Evolutionary conservation across 805 yeast genomes (phyloP), one percentile per base, ranked within the genome.

Genomic region (Sugiyamaella valdiviana): DNA sequence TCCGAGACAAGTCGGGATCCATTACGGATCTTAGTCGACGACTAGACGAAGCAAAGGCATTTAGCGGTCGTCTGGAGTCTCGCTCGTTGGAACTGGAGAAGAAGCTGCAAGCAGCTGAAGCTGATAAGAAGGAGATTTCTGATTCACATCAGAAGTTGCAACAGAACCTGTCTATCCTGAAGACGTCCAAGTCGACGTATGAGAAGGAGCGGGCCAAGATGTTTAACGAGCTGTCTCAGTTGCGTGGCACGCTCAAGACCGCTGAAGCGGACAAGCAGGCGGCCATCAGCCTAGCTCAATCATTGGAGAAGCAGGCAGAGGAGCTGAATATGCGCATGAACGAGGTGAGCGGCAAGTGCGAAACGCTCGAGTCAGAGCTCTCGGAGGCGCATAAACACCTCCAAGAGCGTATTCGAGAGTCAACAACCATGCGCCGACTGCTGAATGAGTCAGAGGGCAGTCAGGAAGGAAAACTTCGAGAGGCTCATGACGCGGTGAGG

Each of bases 391-490:
- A 87, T 48, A 75, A 78, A 26, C 71, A 82, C 64, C 65, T 90
- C 2, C 93, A 83, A 59, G 96, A 89, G 59, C 77, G 95, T 51
- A 79, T 85, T 0, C 72, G 90, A 44, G 98, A 91, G 65, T 74
- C 87, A 0, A 71, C 81, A 1, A 80, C 87, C 0, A 77, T 89
- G 65, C 74, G 95, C 56, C 71, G 85, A 50, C 63, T 87, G 36
- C 60, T 90, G 23, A 64, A 78, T 41, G 95, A 87, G 40, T 74
- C 78, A 5, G 91, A 89, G 57, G 80, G 79, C 40, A 74, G 71
- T 36, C 74, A 77, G 38, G 75, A 73, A 29, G 54, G 60, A 2
- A 77, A 76, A 48, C 63, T 76, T n/a, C 68, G 69, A n/a, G 88
- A 84, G 32, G 63, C 81, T 16, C 76, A 71, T 44, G 71, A 72